Percentiles rank a stretch among this genome's conserved stretches.
These are phyloP conservation scores for Kodamaea laetipori DNA, from an alignment of 805 yeast genomes.

Conservation along the genomic window DNA sequence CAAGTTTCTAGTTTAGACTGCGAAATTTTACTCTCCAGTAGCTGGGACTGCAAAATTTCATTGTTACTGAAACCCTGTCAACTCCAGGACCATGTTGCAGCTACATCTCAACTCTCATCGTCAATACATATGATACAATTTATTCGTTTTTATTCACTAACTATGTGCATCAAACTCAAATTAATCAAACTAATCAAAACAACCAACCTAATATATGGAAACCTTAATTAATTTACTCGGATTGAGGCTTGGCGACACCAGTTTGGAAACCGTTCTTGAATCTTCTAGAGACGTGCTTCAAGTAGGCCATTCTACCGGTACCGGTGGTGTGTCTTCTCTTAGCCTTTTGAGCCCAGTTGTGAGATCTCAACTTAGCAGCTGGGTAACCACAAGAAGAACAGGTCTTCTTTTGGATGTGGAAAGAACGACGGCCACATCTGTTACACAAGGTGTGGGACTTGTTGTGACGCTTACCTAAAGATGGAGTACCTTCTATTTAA, in stretches of 20 bases:
- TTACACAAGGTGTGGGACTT: conserved; percentile 99
- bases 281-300: conserved; percentile 95
- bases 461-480: conserved; percentile 99
- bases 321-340: conserved; percentile 99
- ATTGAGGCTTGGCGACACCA: conserved; percentile 69
- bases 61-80: too few relatives aligned
- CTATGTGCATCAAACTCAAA: conserved; percentile 8
- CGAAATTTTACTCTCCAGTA: too few relatives aligned
- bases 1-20: too few relatives aligned
- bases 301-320: conserved; percentile 98
- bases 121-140: conserved; percentile 12
- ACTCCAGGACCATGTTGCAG: too few relatives aligned
- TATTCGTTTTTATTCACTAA: conserved; percentile 13
- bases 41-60: too few relatives aligned
- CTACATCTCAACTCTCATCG: background rate
- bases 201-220: conserved; percentile 9
- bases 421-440: conserved; percentile 98
- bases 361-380: conserved; percentile 97
- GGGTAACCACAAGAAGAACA: conserved; percentile 99
- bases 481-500: conserved; percentile 92
- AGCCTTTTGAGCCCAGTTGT: conserved; percentile 99
- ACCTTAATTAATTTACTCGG: conserved; percentile 48
- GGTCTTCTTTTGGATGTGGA: conserved; percentile 99
- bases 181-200: conserved; percentile 8
- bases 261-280: conserved; percentile 99